A percentile compares a stretch with the other conserved stretches of the same genome.
These are phyloP conservation scores for Apophysomyces elegans DNA, from an alignment of 371 early-diverging fungal species.

Conservation along the genomic window DNA sequence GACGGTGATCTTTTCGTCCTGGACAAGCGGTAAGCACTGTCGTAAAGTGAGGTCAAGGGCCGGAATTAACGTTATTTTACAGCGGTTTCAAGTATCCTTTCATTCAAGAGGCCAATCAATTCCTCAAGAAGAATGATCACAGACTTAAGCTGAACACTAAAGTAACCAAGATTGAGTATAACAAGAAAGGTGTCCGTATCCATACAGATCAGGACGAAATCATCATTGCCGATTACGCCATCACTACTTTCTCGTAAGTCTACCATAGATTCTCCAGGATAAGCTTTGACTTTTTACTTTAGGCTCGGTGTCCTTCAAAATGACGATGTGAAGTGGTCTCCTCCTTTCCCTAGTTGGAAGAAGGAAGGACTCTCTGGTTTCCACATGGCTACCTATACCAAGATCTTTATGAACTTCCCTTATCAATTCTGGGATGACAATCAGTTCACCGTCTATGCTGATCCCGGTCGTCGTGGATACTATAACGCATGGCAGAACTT, in stretches of 20 bases:
- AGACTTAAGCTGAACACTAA: conserved; percentile 38
- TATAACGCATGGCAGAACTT: conserved; percentile 41
- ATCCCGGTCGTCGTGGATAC: conserved; percentile 43
- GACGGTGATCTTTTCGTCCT: conserved; percentile 45
- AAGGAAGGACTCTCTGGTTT: conserved; percentile 47
- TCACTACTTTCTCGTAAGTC: conserved; percentile 51
- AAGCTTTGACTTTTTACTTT: neutral
- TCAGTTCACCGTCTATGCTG: conserved; percentile 47
- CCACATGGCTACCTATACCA: conserved; percentile 57
- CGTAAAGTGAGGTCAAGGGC: neutral
- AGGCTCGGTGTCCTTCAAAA: conserved; percentile 50
- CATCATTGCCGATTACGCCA: conserved; percentile 51
- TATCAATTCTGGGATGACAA: conserved; percentile 51
- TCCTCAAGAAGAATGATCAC: conserved; percentile 31
- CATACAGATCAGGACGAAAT: conserved; percentile 34
- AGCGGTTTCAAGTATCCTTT: conserved; percentile 53
- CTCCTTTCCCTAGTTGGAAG: conserved; percentile 48
- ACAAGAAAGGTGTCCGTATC: conserved; percentile 35
- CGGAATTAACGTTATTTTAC: neutral
- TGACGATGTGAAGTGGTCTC: conserved; percentile 44
- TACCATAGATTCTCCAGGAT: neutral
- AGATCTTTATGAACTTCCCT: conserved; percentile 53
- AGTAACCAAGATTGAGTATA: conserved; percentile 40
- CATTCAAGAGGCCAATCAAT: conserved; percentile 34
- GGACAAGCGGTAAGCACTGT: conserved; percentile 39